These are phyloP conservation scores for Fusarium lyarnte DNA, from an alignment of 2,329 filamentous ascomycete species.

Conservation along the genomic window DNA sequence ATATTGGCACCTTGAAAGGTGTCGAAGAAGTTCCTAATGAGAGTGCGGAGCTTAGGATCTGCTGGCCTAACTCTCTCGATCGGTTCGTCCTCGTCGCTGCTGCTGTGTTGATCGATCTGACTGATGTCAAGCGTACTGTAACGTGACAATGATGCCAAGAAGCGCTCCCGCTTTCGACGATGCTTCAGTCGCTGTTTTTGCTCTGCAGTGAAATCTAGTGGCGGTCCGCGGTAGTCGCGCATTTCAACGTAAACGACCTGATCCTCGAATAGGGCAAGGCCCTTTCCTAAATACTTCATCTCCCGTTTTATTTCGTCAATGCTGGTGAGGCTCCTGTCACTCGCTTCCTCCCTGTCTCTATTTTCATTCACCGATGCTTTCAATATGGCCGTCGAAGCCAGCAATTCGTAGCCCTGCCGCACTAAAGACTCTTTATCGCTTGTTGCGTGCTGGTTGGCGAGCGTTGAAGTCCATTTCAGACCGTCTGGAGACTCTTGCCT, in stretches of 20 bases:
- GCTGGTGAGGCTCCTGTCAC: rapidly evolving
- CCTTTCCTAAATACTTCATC: neutral
- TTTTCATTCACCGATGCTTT: neutral
- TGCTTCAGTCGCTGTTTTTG: neutral
- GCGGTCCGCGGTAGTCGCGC: neutral
- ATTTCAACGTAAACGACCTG: neutral
- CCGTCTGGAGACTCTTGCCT: neutral
- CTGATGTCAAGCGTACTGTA: rapidly evolving
- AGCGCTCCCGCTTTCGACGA: neutral
- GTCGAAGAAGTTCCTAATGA: neutral
- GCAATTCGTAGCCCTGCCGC: neutral
- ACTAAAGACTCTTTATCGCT: neutral
- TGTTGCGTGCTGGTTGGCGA: rapidly evolving
- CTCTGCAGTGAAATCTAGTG: neutral
- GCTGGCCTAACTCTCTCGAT: neutral
- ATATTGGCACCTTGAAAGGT: neutral
- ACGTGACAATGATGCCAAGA: rapidly evolving
- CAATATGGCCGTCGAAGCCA: neutral
- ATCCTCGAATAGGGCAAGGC: neutral
- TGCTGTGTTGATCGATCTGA: neutral
- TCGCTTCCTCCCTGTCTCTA: rapidly evolving
- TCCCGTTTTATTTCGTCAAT: neutral
- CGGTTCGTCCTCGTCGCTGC: neutral
- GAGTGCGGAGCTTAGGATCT: rapidly evolving
- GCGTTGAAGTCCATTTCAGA: neutral